Base-by-base conservation (phyloP, 2,329 filamentous ascomycete genomes). In the Albophoma yamanashiensis region DNA sequence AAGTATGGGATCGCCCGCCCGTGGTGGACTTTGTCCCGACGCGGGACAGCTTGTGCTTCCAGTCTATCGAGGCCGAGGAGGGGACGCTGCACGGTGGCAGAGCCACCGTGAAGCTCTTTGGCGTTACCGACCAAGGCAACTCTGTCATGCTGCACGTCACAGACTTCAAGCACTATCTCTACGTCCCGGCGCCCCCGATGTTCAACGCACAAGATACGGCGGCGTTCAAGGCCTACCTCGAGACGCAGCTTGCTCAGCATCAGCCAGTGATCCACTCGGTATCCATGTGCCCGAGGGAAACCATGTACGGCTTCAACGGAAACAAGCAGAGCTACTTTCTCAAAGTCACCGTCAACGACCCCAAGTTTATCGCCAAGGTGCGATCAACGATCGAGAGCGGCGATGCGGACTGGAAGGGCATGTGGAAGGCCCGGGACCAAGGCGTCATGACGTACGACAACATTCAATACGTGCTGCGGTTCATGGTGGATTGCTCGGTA, bases 401-500 rank as follows among this genome's bases (percentile, higher is more conserved):
- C 12, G 79, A 83, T 61, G 88, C 89, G 61, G 97, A 97, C 70
- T 97, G 91, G 83, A 96, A 93, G 73, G 86, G 88, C 5, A 81
- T 97, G 73, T 99, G 94, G 93, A 89, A 86, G 65, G 82, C 78
- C 25, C 78, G 81, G 8, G 80, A 82, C 6, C 84, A 83, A 25
- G 89, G 89, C 25, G 86, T 97, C 64, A 83, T 92, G 73, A 97
- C 94, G 0, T 99, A 93, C 68, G 94, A 99, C 78, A 97, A 88
- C 66, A 92, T 99, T 60, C 91, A 96, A 78, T 99, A 97, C 70
- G 85, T 97, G 34, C 76, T 97, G 65, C 84, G 94, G 58, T 97
- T 99, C 75, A 99, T 99, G 94, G 93, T 99, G 57, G 94, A 99
- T 73, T 95, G 89, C 66, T 89, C 92, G 73, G 87, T 90, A 78